Base-by-base conservation (phyloP, 306 rosid species). In the Bauhinia variegata region DNA sequence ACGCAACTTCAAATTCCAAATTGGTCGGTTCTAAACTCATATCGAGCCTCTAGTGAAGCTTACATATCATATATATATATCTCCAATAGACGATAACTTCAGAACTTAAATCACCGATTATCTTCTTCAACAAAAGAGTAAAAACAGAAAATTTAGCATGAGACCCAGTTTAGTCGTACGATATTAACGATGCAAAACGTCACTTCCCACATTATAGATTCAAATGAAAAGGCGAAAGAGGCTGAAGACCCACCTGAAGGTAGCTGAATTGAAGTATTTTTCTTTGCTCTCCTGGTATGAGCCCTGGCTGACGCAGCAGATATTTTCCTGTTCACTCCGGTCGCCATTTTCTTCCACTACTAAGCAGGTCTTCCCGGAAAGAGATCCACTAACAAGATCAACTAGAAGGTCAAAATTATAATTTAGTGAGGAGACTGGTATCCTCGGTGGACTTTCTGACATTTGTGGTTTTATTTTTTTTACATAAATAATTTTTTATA, bases 241-340 rank as follows among this genome's bases (percentile, higher is more conserved):
- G 8, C 17, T 3, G 5, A 36, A 44, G 31, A 17, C 63, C 23
- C 3, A 93, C 96, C 95, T 67, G 89, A 75, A 42, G 91, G 82
- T 46, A 88, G 80, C 11, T 15, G 70, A 39, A 58, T 8, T 16
- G 97, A 78, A 60, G 14, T 34, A 57, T 68, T 33, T 65, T 81
- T 80, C 63, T 73, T 82, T 12, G 90, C 49, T 63, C 71, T 88
- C 42, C 97, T 74, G 17, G 96, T 86, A 81, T 86, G 96, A 75
- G 92, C 67, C 47, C 92, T 73, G 11, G 96, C 96, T 43, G 97
- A 86, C 4, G 91, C 87, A 8, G 99, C 96, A 1, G 92, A 86
- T 58, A 86, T 82, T 75, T 78, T 93, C 71, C 96, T 69, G 84
- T 57, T 88, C 28, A 68, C 59, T 41, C 82, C 83, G 10, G 75